Conservation (phyloP, 345 rosid species). For the Eucalyptus erythrocorys region DNA sequence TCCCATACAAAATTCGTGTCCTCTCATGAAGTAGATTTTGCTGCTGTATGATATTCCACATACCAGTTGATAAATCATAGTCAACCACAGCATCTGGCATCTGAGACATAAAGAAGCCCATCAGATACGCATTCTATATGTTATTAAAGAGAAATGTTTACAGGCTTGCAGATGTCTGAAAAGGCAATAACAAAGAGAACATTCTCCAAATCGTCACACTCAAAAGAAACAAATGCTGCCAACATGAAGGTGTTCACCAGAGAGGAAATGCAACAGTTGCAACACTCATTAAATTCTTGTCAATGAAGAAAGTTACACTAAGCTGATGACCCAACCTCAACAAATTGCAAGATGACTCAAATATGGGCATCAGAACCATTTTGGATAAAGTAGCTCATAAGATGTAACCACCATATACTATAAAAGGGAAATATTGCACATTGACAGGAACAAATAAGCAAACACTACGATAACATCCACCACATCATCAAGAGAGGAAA, state of each 20-base stretch:
- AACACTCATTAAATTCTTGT: background rate
- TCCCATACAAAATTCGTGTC: constrained; percentile 76
- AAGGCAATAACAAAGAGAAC: background rate
- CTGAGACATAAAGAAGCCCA: constrained; percentile 13
- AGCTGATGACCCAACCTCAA: background rate
- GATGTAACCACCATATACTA: background rate
- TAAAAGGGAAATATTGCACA: background rate
- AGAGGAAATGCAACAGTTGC: background rate
- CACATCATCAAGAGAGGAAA: background rate
- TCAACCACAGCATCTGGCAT: constrained; percentile 98
- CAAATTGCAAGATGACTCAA: background rate
- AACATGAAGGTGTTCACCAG: background rate
- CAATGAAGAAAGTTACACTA: background rate
- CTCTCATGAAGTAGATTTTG: constrained; percentile 93
- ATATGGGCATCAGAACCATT: background rate
- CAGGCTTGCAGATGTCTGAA: background rate
- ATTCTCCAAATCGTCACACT: background rate
- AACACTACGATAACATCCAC: background rate
- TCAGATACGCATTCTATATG: background rate
- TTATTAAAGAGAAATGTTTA: background rate
- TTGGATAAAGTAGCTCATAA: background rate
- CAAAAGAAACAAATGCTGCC: background rate
- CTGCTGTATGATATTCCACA: constrained; percentile 88
- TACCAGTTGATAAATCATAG: constrained; percentile 67
- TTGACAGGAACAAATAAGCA: background rate